phyloP scores from a whole-genome alignment of 768 basidiomycete species.

The Tephrocybe sp. region DNA sequence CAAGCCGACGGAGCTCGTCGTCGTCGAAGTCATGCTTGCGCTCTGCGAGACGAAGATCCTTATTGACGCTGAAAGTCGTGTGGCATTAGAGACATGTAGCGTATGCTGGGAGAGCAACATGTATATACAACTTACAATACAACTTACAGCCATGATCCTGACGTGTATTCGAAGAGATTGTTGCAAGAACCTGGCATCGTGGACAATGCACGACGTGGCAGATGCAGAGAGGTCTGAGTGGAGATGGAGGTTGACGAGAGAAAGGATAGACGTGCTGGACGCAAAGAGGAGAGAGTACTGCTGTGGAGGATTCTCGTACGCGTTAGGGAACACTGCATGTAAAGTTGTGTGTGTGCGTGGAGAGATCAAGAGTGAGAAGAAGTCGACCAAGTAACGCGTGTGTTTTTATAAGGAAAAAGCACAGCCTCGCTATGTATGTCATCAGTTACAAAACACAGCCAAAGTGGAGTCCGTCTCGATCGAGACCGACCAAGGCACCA shows the following conservation, averaged over 20 bases:
- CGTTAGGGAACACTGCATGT: no score
- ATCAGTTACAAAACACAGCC: no score
- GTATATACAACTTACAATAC: slow-evolving; percentile 24
- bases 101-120: slow-evolving; percentile 17
- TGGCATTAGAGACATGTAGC: slow-evolving; percentile 19
- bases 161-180: slow-evolving; percentile 29
- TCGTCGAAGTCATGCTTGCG: slow-evolving; percentile 8
- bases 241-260: slow-evolving; percentile 19
- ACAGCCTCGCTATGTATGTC: no score
- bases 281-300: slow-evolving; percentile 21
- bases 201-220: slow-evolving; percentile 24
- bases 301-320: background rate
- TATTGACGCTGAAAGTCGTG: slow-evolving; percentile 23
- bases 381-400: no score
- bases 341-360: no score
- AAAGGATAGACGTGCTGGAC: slow-evolving; percentile 12
- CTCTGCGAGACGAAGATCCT: slow-evolving; percentile 15
- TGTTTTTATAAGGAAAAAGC: no score
- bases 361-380: no score
- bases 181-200: slow-evolving; percentile 19
- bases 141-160: slow-evolving; percentile 30
- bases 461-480: no score
- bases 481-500: no score
- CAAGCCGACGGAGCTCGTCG: slow-evolving; percentile 12
- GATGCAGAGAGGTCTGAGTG: slow-evolving; percentile 18